Percentiles rank a stretch among this genome's conserved stretches.
phyloP scores from a whole-genome alignment of 2,329 filamentous ascomycete species.

The Gaeumannomyces sp. region DNA sequence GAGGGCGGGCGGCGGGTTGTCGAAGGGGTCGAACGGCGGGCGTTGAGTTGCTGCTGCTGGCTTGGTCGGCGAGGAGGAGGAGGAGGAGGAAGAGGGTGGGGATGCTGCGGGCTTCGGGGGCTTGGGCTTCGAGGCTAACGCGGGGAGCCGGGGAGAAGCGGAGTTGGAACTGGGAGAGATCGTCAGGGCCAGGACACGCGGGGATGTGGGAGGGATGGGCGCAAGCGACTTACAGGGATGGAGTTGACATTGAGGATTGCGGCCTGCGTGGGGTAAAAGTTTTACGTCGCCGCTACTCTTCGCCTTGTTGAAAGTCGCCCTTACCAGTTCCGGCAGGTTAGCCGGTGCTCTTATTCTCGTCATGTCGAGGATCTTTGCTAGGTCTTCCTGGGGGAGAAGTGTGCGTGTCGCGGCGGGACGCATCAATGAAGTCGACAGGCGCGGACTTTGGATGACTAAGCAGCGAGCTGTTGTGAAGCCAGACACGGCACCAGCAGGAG shows the following conservation, averaged over 20 bases:
- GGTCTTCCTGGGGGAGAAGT: not conserved
- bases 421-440: constrained; percentile 23
- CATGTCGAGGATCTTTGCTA: constrained; percentile 17
- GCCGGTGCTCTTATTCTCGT: constrained; percentile 33
- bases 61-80: constrained; percentile 15
- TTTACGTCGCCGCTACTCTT: constrained; percentile 40
- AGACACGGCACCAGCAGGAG: not conserved
- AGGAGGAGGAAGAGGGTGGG: constrained; percentile 14
- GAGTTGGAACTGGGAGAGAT: constrained; percentile 55
- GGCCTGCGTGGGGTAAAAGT: constrained; percentile 49
- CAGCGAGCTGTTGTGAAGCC: not conserved
- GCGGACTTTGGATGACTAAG: constrained; percentile 14
- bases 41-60: constrained; percentile 14
- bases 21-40: constrained; percentile 55
- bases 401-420: constrained; percentile 3
- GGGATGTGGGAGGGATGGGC: not conserved
- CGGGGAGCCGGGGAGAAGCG: constrained; percentile 65
- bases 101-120: constrained; percentile 29
- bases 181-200: not conserved
- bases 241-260: constrained; percentile 37
- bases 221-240: constrained; percentile 29
- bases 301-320: constrained; percentile 41
- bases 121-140: constrained; percentile 62
- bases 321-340: constrained; percentile 47
- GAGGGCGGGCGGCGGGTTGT: constrained; percentile 48